Percentiles rank a stretch among this genome's conserved stretches.
Conservation (phyloP, 495 filamentous ascomycete genomes). For the Jackrogersella minutella region DNA sequence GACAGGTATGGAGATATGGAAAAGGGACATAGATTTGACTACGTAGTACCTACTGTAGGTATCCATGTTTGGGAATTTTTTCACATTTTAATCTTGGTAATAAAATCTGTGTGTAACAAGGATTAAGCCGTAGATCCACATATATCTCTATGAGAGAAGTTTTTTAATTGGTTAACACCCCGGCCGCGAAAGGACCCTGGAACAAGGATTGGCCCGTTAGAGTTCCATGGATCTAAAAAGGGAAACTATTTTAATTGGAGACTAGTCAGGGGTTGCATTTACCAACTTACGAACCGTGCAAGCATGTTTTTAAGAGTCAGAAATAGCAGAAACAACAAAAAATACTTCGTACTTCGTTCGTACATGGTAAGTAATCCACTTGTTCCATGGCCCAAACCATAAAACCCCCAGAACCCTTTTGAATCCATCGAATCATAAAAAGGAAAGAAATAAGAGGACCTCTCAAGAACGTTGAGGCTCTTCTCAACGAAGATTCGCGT, state of each 20-base stretch:
- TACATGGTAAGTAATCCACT: too few relatives aligned
- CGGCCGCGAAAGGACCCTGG: slow-evolving; percentile 2
- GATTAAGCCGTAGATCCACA: slow-evolving; percentile 7
- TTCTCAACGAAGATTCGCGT: slow-evolving; percentile 36
- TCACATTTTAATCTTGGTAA: slow-evolving; percentile 21
- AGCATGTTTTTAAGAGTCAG: background rate
- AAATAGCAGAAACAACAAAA: too few relatives aligned
- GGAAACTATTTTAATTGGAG: slow-evolving; percentile 20
- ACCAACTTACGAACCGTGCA: slow-evolving; percentile 28
- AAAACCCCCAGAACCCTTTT: slow-evolving; percentile 38
- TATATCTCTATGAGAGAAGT: background rate
- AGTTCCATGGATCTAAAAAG: slow-evolving; percentile 28
- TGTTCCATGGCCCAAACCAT: slow-evolving; percentile 32
- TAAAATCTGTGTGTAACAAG: slow-evolving; percentile 20
- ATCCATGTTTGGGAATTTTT: too few relatives aligned
- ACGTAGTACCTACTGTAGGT: too few relatives aligned
- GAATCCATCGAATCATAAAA: too few relatives aligned
- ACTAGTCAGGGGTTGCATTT: slow-evolving; percentile 11
- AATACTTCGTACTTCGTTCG: too few relatives aligned
- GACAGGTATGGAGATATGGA: too few relatives aligned
- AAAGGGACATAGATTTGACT: too few relatives aligned
- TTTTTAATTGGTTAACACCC: slow-evolving; percentile 13
- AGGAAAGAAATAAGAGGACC: background rate
- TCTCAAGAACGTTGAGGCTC: slow-evolving; percentile 29
- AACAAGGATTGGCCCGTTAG: slow-evolving; percentile 26